phyloP scores from a whole-genome alignment of 202 grass and related monocot species.

The Schoenoplectus tabernaemontani region DNA sequence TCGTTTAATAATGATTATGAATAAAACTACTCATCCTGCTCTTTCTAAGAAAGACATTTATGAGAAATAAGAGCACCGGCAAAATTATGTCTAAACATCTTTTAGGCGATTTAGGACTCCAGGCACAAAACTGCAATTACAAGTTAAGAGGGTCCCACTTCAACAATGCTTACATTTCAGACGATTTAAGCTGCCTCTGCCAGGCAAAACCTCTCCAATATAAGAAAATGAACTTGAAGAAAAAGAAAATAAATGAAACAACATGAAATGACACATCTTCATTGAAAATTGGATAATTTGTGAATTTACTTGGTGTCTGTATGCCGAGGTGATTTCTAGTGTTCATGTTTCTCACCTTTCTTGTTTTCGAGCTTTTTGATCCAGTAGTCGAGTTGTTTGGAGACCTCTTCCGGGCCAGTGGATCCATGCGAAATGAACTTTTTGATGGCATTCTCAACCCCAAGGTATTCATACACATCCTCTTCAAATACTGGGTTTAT shows the following conservation, averaged over 20 bases:
- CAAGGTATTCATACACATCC: conserved; percentile 69
- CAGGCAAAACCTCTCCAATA: not conserved
- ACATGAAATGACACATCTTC: conserved; percentile 23
- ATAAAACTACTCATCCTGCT: not conserved
- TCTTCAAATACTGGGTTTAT: conserved; percentile 64
- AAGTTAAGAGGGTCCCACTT: not conserved
- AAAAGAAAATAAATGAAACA: conserved; percentile 17
- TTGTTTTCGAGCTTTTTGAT: conserved; percentile 42
- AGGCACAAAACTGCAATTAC: not conserved
- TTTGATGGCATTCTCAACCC: conserved; percentile 73
- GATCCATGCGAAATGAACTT: conserved; percentile 91
- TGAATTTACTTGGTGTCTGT: not conserved
- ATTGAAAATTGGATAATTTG: conserved; percentile 16
- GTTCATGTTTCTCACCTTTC: conserved; percentile 23
- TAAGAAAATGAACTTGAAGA: not conserved
- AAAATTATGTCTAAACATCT: not conserved
- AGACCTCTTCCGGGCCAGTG: conserved; percentile 67
- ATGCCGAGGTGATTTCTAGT: not conserved
- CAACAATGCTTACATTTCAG: conserved; percentile 1
- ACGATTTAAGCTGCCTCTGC: not conserved
- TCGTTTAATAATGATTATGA: too few species aligned
- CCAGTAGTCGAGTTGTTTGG: conserved; percentile 71
- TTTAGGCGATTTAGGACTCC: not conserved
- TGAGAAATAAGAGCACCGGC: not conserved
- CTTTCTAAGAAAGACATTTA: not conserved